Evolutionary conservation across 768 basidiomycete species (phyloP), one percentile per base, ranked within the genome.

Genomic region (Tylopilus plumbeoviolaceoides): DNA sequence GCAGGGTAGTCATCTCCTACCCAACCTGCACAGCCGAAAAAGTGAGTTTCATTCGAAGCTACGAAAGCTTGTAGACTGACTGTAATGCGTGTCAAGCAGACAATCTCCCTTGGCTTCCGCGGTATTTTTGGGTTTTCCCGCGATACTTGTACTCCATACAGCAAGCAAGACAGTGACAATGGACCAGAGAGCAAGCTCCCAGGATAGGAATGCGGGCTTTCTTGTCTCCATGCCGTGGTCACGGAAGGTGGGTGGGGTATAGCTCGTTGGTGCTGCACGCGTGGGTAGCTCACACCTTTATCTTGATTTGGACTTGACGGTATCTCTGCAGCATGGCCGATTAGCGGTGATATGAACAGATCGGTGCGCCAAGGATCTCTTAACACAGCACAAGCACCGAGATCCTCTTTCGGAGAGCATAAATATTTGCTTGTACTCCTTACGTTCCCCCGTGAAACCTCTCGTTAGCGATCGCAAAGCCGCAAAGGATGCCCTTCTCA

Each of bases 131-230:
- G 40, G 25, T 6, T 48, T 53, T 33, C 38, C 30, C 20, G 46
- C 44, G 36, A 65, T 47, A 8, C 10, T 45, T 30, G 58, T 28
- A 7, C 63, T 63, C 63, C 63, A 63, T 33, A 63, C 3, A 0
- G 63, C 60, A 48, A 63, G 55, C 20, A 63, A 36, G 36, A 59
- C 25, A 2, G 55, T 57, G 7, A 62, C 38, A 9, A 45, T 30
- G 4, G 63, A 65, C 63, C 63, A 63, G 42, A 63, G 55, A 43
- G 44, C 49, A n/a, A 65, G 60, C 46, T 64, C 63, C 54, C 53
- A 42, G 18, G 58, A 43, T 11, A 27, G 14, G 12, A 50, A 41
- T 20, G 48, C 3, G 10, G n/a, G 15, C 15, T 48, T 54, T 53
- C 51, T 53, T 44, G 39, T 48, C 20, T 54, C 20, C 62, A 63